phyloP scores from a whole-genome alignment of 2,329 filamentous ascomycete genomes.

The Davidsoniella neocaledoniae region DNA sequence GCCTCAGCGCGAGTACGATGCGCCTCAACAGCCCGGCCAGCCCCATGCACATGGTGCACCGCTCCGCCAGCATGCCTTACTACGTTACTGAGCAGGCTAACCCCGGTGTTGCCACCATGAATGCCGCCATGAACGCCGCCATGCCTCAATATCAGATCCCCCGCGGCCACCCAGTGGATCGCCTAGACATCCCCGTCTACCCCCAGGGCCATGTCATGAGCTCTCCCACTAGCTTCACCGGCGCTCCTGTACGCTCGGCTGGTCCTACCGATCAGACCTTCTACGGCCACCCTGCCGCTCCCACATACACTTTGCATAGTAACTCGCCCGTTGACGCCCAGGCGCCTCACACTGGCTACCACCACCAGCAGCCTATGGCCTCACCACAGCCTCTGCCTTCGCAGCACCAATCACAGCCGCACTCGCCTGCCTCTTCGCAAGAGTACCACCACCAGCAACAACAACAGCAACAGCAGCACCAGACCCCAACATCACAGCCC shows the following conservation, averaged over 20 bases:
- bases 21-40: slow-evolving; percentile 22
- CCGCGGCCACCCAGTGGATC: slow-evolving; percentile 28
- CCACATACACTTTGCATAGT: slow-evolving; percentile 31
- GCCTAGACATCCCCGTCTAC: slow-evolving; percentile 32
- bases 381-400: slow-evolving; percentile 21
- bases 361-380: slow-evolving; percentile 13
- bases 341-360: slow-evolving; percentile 16
- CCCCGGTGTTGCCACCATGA: slow-evolving; percentile 45
- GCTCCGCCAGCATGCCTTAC: slow-evolving; percentile 32
- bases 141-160: slow-evolving; percentile 32
- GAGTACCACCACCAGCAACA: slow-evolving; percentile 20
- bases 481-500: slow-evolving; percentile 22
- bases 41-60: slow-evolving; percentile 31
- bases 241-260: slow-evolving; percentile 36
- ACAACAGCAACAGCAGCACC: slow-evolving; percentile 17
- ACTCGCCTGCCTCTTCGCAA: slow-evolving; percentile 17
- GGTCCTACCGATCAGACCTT: slow-evolving; percentile 32
- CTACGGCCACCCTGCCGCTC: slow-evolving; percentile 37
- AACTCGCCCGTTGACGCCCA: slow-evolving; percentile 30
- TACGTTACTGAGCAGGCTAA: slow-evolving; percentile 47
- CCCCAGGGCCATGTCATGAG: slow-evolving; percentile 29
- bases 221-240: slow-evolving; percentile 42
- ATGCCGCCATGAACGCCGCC: slow-evolving; percentile 28
- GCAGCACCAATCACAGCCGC: slow-evolving; percentile 21
- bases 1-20: slow-evolving; percentile 23